These are phyloP conservation scores for Trametes polyzona DNA, from an alignment of 1,284 basidiomycete species.

Conservation along the genomic window DNA sequence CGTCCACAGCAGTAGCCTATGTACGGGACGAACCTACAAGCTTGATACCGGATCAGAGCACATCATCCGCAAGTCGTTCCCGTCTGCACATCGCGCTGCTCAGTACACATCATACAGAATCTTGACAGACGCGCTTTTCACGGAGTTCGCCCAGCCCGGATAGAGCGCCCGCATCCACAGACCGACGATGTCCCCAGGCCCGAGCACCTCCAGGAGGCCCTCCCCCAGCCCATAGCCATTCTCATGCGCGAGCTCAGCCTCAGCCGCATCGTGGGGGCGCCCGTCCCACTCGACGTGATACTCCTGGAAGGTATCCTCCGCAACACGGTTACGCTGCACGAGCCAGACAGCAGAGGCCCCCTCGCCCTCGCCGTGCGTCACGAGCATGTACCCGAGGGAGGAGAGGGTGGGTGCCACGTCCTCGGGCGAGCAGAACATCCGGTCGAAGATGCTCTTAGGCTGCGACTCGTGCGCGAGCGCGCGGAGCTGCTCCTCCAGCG, in stretches of 20 bases:
- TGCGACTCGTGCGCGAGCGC: no score
- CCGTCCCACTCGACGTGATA: constrained; percentile 9
- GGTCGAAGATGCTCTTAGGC: no score
- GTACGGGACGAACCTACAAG: no score
- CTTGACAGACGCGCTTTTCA: no score
- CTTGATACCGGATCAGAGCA: no score
- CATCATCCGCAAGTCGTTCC: no score
- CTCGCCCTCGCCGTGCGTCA: neutral
- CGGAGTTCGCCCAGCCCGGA: no score
- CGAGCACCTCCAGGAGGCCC: constrained; percentile 11
- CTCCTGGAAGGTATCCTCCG: neutral
- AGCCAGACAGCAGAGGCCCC: constrained; percentile 11
- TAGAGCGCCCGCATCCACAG: no score
- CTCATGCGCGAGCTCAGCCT: neutral
- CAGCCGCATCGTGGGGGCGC: neutral
- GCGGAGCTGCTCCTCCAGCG: no score
- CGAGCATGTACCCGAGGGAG: neutral
- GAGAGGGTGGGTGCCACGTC: neutral
- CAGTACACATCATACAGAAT: no score
- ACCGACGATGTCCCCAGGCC: constrained; percentile 10
- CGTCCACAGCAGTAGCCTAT: no score
- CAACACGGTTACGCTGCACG: constrained; percentile 14
- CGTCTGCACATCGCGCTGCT: no score
- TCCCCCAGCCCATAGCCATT: neutral
- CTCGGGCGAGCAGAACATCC: neutral